Conservation (phyloP, 768 basidiomycete species). For the Suillus subaureus region DNA sequence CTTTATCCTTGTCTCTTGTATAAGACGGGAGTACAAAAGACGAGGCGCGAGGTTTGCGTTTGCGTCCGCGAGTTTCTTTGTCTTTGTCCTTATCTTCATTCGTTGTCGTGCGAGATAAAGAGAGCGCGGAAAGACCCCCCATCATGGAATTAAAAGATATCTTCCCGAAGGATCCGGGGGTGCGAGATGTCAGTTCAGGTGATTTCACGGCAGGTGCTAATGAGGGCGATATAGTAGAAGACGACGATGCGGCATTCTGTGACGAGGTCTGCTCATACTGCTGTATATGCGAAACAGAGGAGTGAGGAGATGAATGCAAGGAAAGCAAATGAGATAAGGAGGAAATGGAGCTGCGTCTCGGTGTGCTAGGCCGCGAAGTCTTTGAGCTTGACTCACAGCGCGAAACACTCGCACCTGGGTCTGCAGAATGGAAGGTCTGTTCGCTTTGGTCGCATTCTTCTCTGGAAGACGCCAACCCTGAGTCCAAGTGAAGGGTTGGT, state of each 20-base stretch:
- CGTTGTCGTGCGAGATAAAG: conserved; percentile 53
- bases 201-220: conserved; percentile 37
- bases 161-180: conserved; percentile 57
- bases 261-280: conserved; percentile 22
- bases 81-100: conserved; percentile 44
- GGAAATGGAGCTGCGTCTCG: conserved; percentile 24
- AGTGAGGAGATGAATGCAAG: conserved; percentile 22
- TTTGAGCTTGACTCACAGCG: conserved; percentile 9
- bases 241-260: conserved; percentile 13
- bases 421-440: conserved; percentile 5
- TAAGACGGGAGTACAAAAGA: conserved; percentile 46
- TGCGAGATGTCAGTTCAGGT: conserved; percentile 38
- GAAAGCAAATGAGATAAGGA: conserved; percentile 30
- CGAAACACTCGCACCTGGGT: conserved; percentile 6
- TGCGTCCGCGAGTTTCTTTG: conserved; percentile 56
- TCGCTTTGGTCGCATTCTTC: conserved; percentile 16
- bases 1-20: conserved; percentile 35
- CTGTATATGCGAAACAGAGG: conserved; percentile 18
- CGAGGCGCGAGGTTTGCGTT: conserved; percentile 47
- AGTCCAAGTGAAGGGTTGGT: conserved; percentile 15
- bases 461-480: conserved; percentile 19
- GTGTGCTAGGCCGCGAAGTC: conserved; percentile 24
- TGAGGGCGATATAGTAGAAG: conserved; percentile 13
- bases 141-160: conserved; percentile 72
- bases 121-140: conserved; percentile 65